These are phyloP conservation scores for Coemansia interrupta DNA, from an alignment of 192 early-diverging fungal genomes.

Conservation along the genomic window DNA sequence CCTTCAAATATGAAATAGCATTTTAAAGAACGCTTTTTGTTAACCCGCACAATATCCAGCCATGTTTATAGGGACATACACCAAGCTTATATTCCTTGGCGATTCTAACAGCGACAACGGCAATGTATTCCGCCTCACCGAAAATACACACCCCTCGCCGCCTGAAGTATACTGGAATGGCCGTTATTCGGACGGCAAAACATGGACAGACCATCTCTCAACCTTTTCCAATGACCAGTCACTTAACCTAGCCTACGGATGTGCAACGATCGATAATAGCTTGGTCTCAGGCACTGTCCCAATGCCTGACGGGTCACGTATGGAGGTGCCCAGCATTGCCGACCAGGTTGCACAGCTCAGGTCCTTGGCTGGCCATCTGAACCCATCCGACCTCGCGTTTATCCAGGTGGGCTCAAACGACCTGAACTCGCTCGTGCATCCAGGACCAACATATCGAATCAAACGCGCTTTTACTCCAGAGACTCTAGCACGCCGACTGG, in stretches of 20 bases:
- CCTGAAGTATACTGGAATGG: conserved; percentile 33
- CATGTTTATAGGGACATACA: conserved; percentile 22
- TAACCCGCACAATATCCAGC: background rate
- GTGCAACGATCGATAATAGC: conserved; percentile 43
- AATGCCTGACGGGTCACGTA: conserved; percentile 23
- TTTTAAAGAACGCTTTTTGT: background rate
- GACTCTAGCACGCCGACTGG: conserved; percentile 23
- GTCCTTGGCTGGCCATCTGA: conserved; percentile 7
- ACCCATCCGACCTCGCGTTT: conserved; percentile 35
- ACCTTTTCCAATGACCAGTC: conserved; percentile 4
- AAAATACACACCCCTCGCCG: conserved; percentile 20
- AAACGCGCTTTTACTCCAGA: conserved; percentile 22
- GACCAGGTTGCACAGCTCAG: conserved; percentile 24
- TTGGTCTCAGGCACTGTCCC: conserved; percentile 36
- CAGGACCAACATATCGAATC: conserved; percentile 11
- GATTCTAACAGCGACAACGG: conserved; percentile 49
- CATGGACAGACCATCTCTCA: conserved; percentile 38
- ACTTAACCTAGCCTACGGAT: conserved; percentile 37
- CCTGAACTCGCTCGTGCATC: conserved; percentile 35
- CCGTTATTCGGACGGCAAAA: conserved; percentile 36
- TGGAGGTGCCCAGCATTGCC: conserved; percentile 25
- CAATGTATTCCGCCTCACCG: conserved; percentile 39
- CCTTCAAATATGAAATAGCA: background rate
- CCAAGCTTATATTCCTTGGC: conserved; percentile 38
- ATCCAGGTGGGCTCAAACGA: conserved; percentile 47